Evolutionary conservation across 169 alveolate genomes (phyloP).

Genomic region (Plasmodium chabaudi): DNA sequence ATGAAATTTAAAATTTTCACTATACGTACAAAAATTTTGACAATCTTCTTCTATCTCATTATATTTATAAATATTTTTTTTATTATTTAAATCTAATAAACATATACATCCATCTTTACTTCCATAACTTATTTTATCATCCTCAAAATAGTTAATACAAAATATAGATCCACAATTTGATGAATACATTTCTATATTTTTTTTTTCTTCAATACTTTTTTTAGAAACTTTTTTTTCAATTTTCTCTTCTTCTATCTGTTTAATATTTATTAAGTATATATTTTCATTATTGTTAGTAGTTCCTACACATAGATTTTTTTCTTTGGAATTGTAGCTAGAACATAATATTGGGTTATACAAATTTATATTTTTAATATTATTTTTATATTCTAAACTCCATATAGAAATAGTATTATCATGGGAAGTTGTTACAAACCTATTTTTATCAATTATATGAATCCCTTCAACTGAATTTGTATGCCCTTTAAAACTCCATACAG

Average conservation of each 20-base stretch:
- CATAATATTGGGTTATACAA: constrained; percentile 42
- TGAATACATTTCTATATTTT: constrained; percentile 5
- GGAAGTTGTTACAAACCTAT: constrained; percentile 22
- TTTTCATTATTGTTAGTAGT: constrained; percentile 42
- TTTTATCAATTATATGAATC: constrained; percentile 27
- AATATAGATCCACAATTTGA: constrained; percentile 55
- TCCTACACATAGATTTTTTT: constrained; percentile 28
- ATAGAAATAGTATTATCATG: constrained; percentile 43
- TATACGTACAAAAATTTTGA: constrained; percentile 24
- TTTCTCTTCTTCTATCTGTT: neutral
- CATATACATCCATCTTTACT: constrained; percentile 68
- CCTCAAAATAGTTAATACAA: constrained; percentile 50
- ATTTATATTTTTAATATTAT: constrained; percentile 24
- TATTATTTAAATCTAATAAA: constrained; percentile 35
- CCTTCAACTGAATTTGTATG: constrained; percentile 63
- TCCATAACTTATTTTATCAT: constrained; percentile 50
- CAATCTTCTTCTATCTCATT: constrained; percentile 41
- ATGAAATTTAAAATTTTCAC: constrained; percentile 14
- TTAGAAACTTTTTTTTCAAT: no score
- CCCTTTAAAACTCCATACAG: constrained; percentile 66
- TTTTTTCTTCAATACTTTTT: neutral
- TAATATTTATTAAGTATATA: constrained; percentile 45
- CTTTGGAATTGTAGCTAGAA: constrained; percentile 27
- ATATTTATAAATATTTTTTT: constrained; percentile 56
- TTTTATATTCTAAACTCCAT: constrained; percentile 21